Evolutionary conservation across 352 stramenopile genomes (phyloP), one percentile per base, ranked within the genome.

Genomic region (Phytophthora pisi): DNA sequence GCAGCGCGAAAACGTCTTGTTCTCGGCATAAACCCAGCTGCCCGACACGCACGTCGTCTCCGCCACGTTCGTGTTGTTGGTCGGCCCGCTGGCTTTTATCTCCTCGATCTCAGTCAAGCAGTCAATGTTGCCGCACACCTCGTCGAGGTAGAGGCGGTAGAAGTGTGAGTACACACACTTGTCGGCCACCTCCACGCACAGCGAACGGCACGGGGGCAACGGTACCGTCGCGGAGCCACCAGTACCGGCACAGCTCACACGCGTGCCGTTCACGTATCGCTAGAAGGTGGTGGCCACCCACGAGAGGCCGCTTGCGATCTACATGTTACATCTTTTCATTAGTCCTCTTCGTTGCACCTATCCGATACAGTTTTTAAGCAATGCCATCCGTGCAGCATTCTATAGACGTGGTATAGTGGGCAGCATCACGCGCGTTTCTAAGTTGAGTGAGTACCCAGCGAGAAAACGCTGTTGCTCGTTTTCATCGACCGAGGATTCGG

Each of bases 141-240:
- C 81, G 24, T 86, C 75, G 10, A 93, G 57, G 51, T 89, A 91
- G 5, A 75, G 56, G 9, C 77, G 72, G 56, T 90, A 93, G 11
- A 91, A 83, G 55, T 88, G 78, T 61, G 79, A 86, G 61, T 90
- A 93, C 23, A 93, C 82, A 28, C 84, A 93, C 40, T 85, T 87
- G 67, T 93, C 84, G 26, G 84, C 82, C 34, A 93, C 82, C 38
- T 93, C 82, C 18, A 93, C 84, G 20, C 82, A 91, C 56, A 93
- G 57, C 43, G 82, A 93, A 5, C 84, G 81, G 16, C 84, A 93
- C 26, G 84, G 82, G 3, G 82, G 84, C 30, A 91, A 47, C 24
- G 82, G 82, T 10, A 69, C 43, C 9, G 55, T 54, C 4, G 36
- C 50, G 4, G 66, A 70, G 42, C 46, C 49, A 2, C 34, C 56